phyloP scores from a whole-genome alignment of 257 asterid species.

The Striga asiatica region DNA sequence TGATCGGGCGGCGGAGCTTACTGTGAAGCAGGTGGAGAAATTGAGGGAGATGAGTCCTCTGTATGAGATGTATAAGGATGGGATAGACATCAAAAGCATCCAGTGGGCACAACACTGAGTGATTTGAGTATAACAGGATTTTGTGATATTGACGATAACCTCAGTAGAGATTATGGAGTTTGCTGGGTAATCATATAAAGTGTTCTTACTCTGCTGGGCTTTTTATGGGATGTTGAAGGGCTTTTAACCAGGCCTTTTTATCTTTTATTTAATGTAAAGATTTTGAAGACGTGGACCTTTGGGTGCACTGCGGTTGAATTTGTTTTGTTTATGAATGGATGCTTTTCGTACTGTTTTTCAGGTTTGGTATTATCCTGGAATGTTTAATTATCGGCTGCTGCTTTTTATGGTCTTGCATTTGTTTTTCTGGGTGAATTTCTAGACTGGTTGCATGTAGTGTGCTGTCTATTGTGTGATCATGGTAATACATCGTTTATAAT shows the following conservation, averaged over 20 bases:
- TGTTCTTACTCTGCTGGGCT: background rate
- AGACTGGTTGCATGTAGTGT: background rate
- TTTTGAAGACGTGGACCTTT: constrained; percentile 6
- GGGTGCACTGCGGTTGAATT: constrained; percentile 5
- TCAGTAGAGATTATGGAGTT: constrained; percentile 7
- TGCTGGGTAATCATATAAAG: background rate
- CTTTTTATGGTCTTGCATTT: background rate
- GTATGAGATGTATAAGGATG: constrained; percentile 90
- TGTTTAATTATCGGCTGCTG: background rate
- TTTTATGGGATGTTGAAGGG: too few relatives aligned
- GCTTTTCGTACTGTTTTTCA: constrained; percentile 5
- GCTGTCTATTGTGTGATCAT: background rate
- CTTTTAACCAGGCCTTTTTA: constrained; percentile 17
- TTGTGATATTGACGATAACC: constrained; percentile 1
- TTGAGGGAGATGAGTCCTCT: constrained; percentile 97
- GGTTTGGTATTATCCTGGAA: background rate
- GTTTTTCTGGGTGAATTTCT: background rate
- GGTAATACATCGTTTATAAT: background rate
- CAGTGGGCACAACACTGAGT: constrained; percentile 81
- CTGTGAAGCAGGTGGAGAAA: constrained; percentile 86
- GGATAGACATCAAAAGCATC: constrained; percentile 83
- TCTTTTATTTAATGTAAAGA: constrained; percentile 14
- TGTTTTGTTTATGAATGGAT: constrained; percentile 8
- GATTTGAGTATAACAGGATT: background rate
- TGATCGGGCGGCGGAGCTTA: constrained; percentile 75